Base-by-base conservation (phyloP, 2,329 filamentous ascomycete species). In the Mycosphaerelloides madeirae region DNA sequence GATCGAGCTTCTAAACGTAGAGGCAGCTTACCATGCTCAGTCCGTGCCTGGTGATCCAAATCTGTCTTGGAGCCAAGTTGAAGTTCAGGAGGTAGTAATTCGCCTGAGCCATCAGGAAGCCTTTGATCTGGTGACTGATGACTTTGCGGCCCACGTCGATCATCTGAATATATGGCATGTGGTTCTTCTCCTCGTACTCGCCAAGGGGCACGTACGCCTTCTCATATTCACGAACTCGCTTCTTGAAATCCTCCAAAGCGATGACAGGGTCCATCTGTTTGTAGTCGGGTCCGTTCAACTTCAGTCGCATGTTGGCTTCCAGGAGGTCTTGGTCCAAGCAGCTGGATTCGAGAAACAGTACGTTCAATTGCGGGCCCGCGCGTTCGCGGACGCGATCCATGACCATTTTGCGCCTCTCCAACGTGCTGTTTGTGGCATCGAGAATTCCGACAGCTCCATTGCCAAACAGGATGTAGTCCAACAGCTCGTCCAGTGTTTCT, bases 1-100 rank as follows among this genome's bases (percentile, higher is more conserved):
- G 22, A 25, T 5, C 9, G 22, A 25, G 9, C 5, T 25, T 9
- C 9, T 9, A 25, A 25, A 9, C 9, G 22, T 25, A 9, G 22
- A 25, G 22, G 9, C 5, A 9, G 9, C 22, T 25, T 25, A 25
- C 22, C 49, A 80, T 65, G 44, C 89, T 96, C 67, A 96, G 87
- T 32, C 93, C 93, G 62, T 97, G 93, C 39, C 93, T 77, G 1
- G 93, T 97, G 62, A 98, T 94, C 93, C 93, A 98, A 49, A 98
- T 97, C 66, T 96, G 91, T 43, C 93, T 79, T 1, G 93, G 90
- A 0, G 91, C 87, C 13, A 98, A 78, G 59, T 98, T 97, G 75
- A 98, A 98, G 57, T 95, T 97, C 35, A 93, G 85, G 8, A 98
- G 77, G 60, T 97, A 98, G 53, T 90, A 95, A 44, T 93, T 89